phyloP scores from a whole-genome alignment of 257 asterid species.

The Paraleonurus japonicus region DNA sequence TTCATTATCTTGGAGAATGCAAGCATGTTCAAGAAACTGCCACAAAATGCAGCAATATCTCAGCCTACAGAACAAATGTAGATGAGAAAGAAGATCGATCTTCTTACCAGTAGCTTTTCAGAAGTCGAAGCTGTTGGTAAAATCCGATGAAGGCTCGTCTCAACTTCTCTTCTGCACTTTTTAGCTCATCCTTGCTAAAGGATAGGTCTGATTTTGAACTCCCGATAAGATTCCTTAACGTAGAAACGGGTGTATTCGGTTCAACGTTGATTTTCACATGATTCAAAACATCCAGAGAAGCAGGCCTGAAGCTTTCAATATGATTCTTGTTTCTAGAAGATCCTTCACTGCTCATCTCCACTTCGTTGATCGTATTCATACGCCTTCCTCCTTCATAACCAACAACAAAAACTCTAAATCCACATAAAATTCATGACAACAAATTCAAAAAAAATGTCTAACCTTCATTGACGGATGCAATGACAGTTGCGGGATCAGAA shows the following conservation, averaged over 20 bases:
- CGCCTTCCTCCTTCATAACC: slow-evolving; percentile 29
- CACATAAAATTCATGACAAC: no score
- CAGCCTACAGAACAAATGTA: background rate
- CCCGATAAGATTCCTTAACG: slow-evolving; percentile 46
- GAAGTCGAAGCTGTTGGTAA: slow-evolving; percentile 60
- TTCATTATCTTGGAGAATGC: slow-evolving; percentile 87
- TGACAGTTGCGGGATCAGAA: slow-evolving; percentile 40
- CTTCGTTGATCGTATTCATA: slow-evolving; percentile 65
- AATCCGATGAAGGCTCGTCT: slow-evolving; percentile 63
- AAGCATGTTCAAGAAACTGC: slow-evolving; percentile 76
- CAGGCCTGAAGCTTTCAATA: slow-evolving; percentile 29
- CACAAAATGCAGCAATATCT: slow-evolving; percentile 15
- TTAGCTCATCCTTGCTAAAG: slow-evolving; percentile 65
- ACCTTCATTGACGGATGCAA: slow-evolving; percentile 51
- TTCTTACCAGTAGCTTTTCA: slow-evolving; percentile 64
- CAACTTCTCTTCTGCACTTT: slow-evolving; percentile 55
- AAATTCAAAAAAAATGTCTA: background rate
- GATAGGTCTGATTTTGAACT: slow-evolving; percentile 43
- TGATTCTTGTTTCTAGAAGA: slow-evolving; percentile 5
- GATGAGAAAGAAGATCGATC: background rate
- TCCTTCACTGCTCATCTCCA: slow-evolving; percentile 49
- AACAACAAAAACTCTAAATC: no score
- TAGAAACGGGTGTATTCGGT: slow-evolving; percentile 67
- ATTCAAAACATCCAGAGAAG: slow-evolving; percentile 57
- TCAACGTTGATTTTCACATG: slow-evolving; percentile 64